Evolutionary conservation across 306 rosid species (phyloP).

Genomic region (Hippophae rhamnoides): DNA sequence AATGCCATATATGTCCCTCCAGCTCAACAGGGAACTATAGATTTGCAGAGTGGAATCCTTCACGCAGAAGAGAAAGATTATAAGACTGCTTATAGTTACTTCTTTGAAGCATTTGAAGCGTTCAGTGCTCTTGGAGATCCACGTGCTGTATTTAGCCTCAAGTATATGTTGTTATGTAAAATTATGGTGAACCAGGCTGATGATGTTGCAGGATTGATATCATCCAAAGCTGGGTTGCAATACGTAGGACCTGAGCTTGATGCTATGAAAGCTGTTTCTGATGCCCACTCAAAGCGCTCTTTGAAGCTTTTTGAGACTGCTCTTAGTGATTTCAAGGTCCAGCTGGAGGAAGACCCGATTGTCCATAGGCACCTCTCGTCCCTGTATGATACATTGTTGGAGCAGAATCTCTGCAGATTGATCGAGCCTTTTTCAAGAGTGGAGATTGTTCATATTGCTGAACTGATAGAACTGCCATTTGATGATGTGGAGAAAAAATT

Average conservation of each 20-base stretch:
- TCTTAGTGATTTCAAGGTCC: conserved; percentile 64
- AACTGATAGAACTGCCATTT: conserved; percentile 70
- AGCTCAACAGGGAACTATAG: conserved; percentile 93
- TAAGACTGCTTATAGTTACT: conserved; percentile 82
- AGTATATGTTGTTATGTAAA: conserved; percentile 84
- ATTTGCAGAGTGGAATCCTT: conserved; percentile 91
- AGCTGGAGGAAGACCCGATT: conserved; percentile 89
- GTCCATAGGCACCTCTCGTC: conserved; percentile 90
- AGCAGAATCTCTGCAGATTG: conserved; percentile 91
- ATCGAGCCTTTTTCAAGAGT: conserved; percentile 93
- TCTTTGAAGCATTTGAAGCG: conserved; percentile 93
- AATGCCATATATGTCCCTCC: conserved; percentile 94
- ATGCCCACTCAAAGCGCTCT: conserved; percentile 86
- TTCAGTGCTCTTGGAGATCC: conserved; percentile 89
- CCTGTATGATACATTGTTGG: conserved; percentile 73
- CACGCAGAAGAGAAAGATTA: conserved; percentile 95
- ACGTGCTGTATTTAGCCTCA: conserved; percentile 85
- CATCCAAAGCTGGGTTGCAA: conserved; percentile 82
- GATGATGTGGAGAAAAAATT: conserved; percentile 40
- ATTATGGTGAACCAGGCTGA: conserved; percentile 94
- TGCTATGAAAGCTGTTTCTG: conserved; percentile 97
- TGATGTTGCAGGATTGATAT: conserved; percentile 73
- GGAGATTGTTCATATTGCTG: conserved; percentile 81
- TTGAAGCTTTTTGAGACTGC: conserved; percentile 77
- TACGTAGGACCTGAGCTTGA: conserved; percentile 85